Conservation (phyloP, 441 rosid species). For the Lepidium campestre region DNA sequence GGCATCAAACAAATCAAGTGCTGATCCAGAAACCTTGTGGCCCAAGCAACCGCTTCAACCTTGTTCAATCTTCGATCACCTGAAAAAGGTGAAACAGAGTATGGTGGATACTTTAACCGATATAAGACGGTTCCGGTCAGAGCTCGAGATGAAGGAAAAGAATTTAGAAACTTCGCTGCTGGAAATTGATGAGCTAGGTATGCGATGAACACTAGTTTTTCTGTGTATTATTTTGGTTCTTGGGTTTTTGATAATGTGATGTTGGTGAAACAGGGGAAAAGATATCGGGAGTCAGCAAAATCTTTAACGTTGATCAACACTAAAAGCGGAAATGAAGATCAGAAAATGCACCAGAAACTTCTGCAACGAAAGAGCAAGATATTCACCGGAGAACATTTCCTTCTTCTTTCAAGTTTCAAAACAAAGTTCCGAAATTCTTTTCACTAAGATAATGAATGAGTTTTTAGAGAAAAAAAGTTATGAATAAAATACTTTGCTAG, state of each 20-base stretch:
- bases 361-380: not conserved
- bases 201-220: not conserved
- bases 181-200: conserved; percentile 6
- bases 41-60: conserved; percentile 2
- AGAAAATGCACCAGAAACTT: not conserved
- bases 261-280: conserved; percentile 14
- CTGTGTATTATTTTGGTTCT: not conserved
- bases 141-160: conserved; percentile 7
- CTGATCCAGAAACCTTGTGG: not conserved
- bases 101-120: not conserved
- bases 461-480: too few species aligned
- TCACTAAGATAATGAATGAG: too few species aligned
- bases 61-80: conserved; percentile 1
- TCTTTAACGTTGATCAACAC: not conserved
- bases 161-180: not conserved
- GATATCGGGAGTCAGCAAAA: not conserved
- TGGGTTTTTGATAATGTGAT: not conserved
- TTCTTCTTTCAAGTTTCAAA: not conserved
- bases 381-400: not conserved
- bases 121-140: not conserved
- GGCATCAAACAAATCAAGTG: not conserved
- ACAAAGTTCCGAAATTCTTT: too few species aligned
- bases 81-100: conserved; percentile 10
- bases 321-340: not conserved
- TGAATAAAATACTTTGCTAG: too few species aligned